Conservation (phyloP, 108 stramenopile species). For the Pseudonitzschia multiseries region DNA sequence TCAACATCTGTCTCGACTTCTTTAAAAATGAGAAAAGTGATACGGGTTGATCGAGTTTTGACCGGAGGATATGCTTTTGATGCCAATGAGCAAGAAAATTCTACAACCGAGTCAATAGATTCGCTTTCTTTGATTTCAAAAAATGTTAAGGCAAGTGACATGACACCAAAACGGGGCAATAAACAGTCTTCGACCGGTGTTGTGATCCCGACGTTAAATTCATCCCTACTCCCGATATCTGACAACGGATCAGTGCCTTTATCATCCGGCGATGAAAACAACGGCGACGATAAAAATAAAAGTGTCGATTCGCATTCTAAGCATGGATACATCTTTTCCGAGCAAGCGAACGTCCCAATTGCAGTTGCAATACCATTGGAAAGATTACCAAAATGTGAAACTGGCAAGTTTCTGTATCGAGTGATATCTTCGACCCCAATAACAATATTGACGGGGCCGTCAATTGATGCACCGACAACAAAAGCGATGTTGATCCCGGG, state of each 20-base stretch:
- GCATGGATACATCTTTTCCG: constrained; percentile 40
- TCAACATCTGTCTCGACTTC: not conserved
- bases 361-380: constrained; percentile 45
- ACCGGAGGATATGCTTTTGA: constrained; percentile 82
- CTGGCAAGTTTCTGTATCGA: constrained; percentile 58
- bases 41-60: constrained; percentile 73
- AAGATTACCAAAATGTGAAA: constrained; percentile 40
- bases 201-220: constrained; percentile 12
- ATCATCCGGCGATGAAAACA: constrained; percentile 17
- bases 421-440: constrained; percentile 71
- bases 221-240: constrained; percentile 36
- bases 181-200: constrained; percentile 5
- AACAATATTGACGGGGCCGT: constrained; percentile 71
- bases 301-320: constrained; percentile 25
- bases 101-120: not conserved
- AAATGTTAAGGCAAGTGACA: constrained; percentile 13
- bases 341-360: constrained; percentile 31
- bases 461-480: constrained; percentile 55
- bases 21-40: constrained; percentile 27
- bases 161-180: constrained; percentile 38
- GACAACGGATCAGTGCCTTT: not conserved
- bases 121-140: not conserved
- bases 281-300: constrained; percentile 32
- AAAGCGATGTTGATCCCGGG: constrained; percentile 67
- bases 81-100: constrained; percentile 19